Conservation (phyloP, 805 yeast species). For the Ogataea methanolica region DNA sequence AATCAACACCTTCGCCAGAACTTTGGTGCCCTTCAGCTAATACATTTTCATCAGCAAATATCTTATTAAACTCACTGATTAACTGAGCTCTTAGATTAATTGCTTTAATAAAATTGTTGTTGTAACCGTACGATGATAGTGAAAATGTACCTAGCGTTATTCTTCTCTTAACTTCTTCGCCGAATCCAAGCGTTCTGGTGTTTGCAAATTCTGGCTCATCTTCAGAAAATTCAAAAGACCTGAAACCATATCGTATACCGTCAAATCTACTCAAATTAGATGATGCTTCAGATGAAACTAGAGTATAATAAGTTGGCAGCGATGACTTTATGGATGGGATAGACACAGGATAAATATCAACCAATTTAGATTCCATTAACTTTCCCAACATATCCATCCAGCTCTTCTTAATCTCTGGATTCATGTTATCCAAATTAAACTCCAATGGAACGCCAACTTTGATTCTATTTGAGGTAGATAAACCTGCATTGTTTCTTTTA, state of each 20-base stretch:
- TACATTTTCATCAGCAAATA: constrained; percentile 52
- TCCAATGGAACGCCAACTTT: constrained; percentile 75
- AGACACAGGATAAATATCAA: constrained; percentile 57
- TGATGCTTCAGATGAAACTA: constrained; percentile 91
- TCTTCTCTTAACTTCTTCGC: constrained; percentile 78
- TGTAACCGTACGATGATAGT: constrained; percentile 66
- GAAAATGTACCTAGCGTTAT: constrained; percentile 84
- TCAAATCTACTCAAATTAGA: constrained; percentile 88
- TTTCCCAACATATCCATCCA: constrained; percentile 44
- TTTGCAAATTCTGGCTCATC: constrained; percentile 37
- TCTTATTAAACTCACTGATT: constrained; percentile 58
- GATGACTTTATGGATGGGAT: constrained; percentile 64
- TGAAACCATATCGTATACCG: constrained; percentile 79
- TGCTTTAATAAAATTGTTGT: constrained; percentile 75
- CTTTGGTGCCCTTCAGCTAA: constrained; percentile 18
- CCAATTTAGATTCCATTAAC: constrained; percentile 44
- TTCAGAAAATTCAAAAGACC: constrained; percentile 33
- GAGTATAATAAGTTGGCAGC: constrained; percentile 77
- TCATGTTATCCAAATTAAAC: constrained; percentile 51
- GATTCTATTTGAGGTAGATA: constrained; percentile 17
- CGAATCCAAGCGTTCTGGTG: constrained; percentile 67
- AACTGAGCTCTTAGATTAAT: constrained; percentile 57
- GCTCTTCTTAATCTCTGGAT: constrained; percentile 38
- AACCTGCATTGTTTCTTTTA: constrained; percentile 26
- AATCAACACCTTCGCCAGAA: constrained; percentile 49